Percentiles rank a stretch among this genome's conserved stretches.
phyloP scores from a whole-genome alignment of 2,329 filamentous ascomycete species.

The Fusarium goolgardi region DNA sequence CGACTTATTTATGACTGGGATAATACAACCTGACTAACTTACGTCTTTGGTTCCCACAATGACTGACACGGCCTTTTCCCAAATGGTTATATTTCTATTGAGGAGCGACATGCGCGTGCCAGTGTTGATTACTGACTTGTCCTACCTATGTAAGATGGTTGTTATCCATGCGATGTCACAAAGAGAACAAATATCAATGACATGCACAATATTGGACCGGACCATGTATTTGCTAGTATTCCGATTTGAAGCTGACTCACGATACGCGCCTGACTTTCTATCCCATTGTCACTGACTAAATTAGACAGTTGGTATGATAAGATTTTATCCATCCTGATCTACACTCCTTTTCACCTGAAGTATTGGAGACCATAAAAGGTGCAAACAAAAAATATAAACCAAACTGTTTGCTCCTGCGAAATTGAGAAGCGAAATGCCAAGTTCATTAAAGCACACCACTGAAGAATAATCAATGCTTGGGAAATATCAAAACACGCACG shows the following conservation, averaged over 20 bases:
- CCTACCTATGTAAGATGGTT: background rate
- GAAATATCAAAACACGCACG: conserved; percentile 29
- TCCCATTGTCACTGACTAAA: conserved; percentile 18
- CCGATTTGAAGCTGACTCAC: conserved; percentile 8
- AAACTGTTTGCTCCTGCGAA: conserved; percentile 22
- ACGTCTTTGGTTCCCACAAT: background rate
- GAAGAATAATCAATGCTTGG: conserved; percentile 6
- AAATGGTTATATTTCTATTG: background rate
- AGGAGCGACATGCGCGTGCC: background rate
- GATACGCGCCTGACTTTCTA: conserved; percentile 5
- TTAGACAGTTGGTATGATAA: conserved; percentile 22
- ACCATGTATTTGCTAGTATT: conserved; percentile 33
- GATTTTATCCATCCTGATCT: conserved; percentile 12
- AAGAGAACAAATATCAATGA: background rate
- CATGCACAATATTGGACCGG: conserved; percentile 4
- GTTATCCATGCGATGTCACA: background rate
- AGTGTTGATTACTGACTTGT: background rate
- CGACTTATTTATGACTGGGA: conserved; percentile 47
- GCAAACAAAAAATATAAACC: conserved; percentile 4
- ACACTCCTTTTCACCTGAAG: conserved; percentile 11
- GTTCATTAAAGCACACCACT: conserved; percentile 10
- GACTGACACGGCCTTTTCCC: background rate
- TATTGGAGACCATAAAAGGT: conserved; percentile 21
- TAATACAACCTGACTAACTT: conserved; percentile 48
- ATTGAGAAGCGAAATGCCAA: conserved; percentile 10